Base-by-base conservation (phyloP, 176 grass and related monocot genomes). In the Eleusine coracana region DNA sequence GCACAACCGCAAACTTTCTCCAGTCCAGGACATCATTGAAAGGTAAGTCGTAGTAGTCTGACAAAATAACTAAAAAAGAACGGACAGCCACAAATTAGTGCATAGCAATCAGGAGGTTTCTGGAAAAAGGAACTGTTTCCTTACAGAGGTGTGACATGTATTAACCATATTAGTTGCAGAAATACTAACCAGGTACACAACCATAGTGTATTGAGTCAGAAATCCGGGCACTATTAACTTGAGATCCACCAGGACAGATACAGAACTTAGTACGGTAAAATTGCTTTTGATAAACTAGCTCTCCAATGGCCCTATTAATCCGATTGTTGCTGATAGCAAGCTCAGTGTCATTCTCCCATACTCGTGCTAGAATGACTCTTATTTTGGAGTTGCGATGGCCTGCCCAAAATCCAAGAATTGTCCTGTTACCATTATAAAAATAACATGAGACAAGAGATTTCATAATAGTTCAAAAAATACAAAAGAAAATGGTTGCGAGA, bases 211-310 rank as follows among this genome's bases (percentile, higher is more conserved):
- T 99, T 60, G 93, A 95, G 67, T 96, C 96, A 78, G 91, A 81
- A 85, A 99, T 88, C 20, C 93, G 92, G 11, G 96, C 96, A 88
- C 96, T 99, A 27, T 99, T 99, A 77, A 99, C 96, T 93, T 99
- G 96, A 77, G 93, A 99, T 2, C 96, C 96, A 85, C 93, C 96
- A 86, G 96, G 96, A 85, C 96, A 99, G 48, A 96, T 99, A 78
- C 96, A 99, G 29, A 99, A 99, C 64, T 99, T 99, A 48, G 93
- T 99, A 54, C 65, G 90, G 82, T 99, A 99, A 76, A 99, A 99
- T 41, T 76, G 85, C 73, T 87, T 99, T 72, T 99, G 96, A 87
- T 99, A 99, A 82, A 96, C 87, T 62, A 99, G 79, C 75, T 93
- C 85, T 46, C 96, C 96, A 76, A 86, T 93, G 72, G 91, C 96